Base-by-base conservation (phyloP, 2,329 filamentous ascomycete species). In the Talaromyces sp. region DNA sequence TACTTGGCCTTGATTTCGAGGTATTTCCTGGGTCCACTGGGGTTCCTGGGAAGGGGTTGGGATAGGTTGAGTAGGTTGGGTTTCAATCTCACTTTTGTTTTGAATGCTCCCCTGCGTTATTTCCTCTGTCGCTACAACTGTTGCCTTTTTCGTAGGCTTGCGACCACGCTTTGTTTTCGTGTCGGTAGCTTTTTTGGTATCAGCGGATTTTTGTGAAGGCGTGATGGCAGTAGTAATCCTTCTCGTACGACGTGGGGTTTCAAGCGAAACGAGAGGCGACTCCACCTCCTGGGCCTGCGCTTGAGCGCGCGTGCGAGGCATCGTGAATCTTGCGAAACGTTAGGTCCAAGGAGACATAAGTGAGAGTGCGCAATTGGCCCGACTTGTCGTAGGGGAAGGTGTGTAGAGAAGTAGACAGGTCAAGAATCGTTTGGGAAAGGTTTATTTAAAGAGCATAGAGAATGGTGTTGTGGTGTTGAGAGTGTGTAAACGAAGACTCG, bases 131-230 rank as follows among this genome's bases (percentile, higher is more conserved):
- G 50, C 50, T 23, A 37, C 28, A 37, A 63, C 66, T 42, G 64
- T 66, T 18, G 63, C 25, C 33, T 68, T 67, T 63, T 71, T 73
- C 1, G 63, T 50, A 16, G 48, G 42, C 31, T 68, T 70, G 31
- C 68, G 61, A 60, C 68, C 69, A 16, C 66, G 66, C 63, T 74
- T 76, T 7, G 63, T 42, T 14, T 65, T 67, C 46, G 66, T 44
- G 61, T 71, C 72, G 25, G 63, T 63, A 8, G 62, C 35, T 21
- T 63, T 50, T 21, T 59, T 21, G 18, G 55, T 18, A 52, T 42
- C 33, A 23, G 48, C 50, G 9, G 62, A 23, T 37, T 50, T 12
- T 40, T 42, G 56, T 14, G 62, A n/a, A 21, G 62, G 37, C 11
- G 62, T 3, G 28, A 28, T 21, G 11, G 35, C 37, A 31, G 21